These are phyloP conservation scores for Chaetomidium leptoderma DNA, from an alignment of 495 filamentous ascomycete genomes.

Conservation along the genomic window DNA sequence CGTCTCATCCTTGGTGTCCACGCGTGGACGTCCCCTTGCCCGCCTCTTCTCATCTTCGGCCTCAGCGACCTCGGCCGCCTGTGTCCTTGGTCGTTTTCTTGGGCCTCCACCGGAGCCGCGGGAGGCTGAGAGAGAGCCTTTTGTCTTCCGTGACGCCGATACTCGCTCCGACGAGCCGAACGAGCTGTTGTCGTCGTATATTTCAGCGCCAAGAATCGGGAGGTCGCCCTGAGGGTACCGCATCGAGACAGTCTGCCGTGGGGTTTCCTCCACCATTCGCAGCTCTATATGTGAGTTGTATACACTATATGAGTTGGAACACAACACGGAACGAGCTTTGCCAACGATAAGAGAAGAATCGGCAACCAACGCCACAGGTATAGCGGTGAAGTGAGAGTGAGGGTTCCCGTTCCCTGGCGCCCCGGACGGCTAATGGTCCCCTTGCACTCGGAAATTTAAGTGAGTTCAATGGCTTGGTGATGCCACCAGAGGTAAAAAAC, in stretches of 20 bases:
- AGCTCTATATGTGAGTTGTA: too few relatives aligned
- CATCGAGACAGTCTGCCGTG: conserved; percentile 24
- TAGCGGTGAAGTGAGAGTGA: too few relatives aligned
- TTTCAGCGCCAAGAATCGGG: conserved; percentile 48
- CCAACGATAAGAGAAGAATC: too few relatives aligned
- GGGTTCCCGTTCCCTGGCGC: too few relatives aligned
- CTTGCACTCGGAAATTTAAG: too few relatives aligned
- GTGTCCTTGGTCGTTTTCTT: conserved; percentile 28
- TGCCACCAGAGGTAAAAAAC: too few relatives aligned
- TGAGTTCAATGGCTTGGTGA: too few relatives aligned
- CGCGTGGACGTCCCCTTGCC: conserved; percentile 60
- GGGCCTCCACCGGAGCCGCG: conserved; percentile 23
- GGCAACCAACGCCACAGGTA: too few relatives aligned
- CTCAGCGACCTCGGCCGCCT: conserved; percentile 16
- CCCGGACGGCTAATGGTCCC: too few relatives aligned
- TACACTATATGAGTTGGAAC: too few relatives aligned
- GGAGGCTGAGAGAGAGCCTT: conserved; percentile 1
- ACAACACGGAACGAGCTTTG: too few relatives aligned
- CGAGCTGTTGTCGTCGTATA: conserved; percentile 38
- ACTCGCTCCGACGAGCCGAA: conserved; percentile 13
- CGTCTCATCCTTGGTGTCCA: conserved; percentile 66
- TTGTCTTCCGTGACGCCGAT: conserved; percentile 21
- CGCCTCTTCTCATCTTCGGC: conserved; percentile 48
- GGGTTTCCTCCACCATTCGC: not conserved
- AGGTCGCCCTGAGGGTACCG: conserved; percentile 36